These are phyloP conservation scores for Caryocar brasiliense DNA, from an alignment of 441 rosid species.

Conservation along the genomic window DNA sequence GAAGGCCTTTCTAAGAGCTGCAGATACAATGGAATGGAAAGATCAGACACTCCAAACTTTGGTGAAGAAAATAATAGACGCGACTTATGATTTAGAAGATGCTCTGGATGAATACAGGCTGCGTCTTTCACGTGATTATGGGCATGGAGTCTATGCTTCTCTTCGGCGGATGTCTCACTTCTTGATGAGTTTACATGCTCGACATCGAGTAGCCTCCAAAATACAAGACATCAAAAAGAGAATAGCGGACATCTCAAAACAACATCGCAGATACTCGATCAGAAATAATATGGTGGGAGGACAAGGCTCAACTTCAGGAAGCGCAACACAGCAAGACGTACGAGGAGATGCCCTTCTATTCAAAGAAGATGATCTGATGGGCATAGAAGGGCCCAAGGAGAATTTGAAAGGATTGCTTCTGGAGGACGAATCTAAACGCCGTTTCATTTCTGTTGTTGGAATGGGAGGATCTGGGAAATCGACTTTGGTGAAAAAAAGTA, in stretches of 20 bases:
- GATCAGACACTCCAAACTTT: slow-evolving; percentile 33
- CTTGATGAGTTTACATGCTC: slow-evolving; percentile 22
- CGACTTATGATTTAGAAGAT: slow-evolving; percentile 35
- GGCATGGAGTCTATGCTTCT: slow-evolving; percentile 6
- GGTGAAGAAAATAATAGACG: slow-evolving; percentile 36
- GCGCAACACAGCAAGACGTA: no score
- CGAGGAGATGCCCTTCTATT: no score
- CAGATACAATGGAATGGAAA: slow-evolving; percentile 25
- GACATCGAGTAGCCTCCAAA: slow-evolving; percentile 19
- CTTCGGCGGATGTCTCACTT: slow-evolving; percentile 13
- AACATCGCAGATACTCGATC: slow-evolving; percentile 16
- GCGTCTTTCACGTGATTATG: slow-evolving; percentile 7
- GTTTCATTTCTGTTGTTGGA: no score
- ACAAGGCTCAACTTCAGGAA: slow-evolving; percentile 14
- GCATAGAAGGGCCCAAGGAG: no score
- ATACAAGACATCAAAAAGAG: slow-evolving; percentile 15
- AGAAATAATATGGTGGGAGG: slow-evolving; percentile 11
- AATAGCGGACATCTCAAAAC: slow-evolving; percentile 13
- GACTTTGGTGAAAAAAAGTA: no score
- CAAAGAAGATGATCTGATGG: no score
- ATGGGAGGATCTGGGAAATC: no score
- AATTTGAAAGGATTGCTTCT: no score
- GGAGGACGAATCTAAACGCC: no score
- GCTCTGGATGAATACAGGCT: slow-evolving; percentile 37
- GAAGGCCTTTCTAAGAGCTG: slow-evolving; percentile 27